A percentile compares a stretch with the other conserved stretches of the same genome.
These are phyloP conservation scores for Russula brevipes DNA, from an alignment of 768 basidiomycete species.

Conservation along the genomic window DNA sequence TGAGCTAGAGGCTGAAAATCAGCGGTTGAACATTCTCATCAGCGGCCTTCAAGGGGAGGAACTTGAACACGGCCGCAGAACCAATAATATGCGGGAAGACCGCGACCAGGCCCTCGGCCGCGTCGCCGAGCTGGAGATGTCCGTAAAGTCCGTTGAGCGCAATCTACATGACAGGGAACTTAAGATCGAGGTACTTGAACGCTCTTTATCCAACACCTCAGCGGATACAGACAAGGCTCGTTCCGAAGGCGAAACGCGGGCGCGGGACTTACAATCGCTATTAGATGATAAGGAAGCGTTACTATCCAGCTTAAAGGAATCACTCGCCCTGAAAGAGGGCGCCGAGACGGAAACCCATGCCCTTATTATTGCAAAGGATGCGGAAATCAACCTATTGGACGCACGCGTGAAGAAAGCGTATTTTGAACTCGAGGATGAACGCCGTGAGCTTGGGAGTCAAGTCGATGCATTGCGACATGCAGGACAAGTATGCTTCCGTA, in stretches of 20 bases:
- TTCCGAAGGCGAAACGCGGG: slow-evolving; percentile 40
- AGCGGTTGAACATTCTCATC: slow-evolving; percentile 38
- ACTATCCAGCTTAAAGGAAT: slow-evolving; percentile 46
- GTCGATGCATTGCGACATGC: slow-evolving; percentile 84
- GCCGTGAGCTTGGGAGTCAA: slow-evolving; percentile 60
- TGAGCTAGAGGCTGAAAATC: slow-evolving; percentile 66
- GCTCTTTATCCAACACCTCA: slow-evolving; percentile 35
- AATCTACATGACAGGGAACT: slow-evolving; percentile 41
- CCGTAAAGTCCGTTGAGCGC: slow-evolving; percentile 40
- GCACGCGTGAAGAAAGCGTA: slow-evolving; percentile 42
- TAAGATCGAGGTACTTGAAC: slow-evolving; percentile 46
- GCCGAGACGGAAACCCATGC: slow-evolving; percentile 47
- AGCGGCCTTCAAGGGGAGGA: slow-evolving; percentile 21
- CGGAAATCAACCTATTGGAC: slow-evolving; percentile 55
- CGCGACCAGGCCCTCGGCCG: slow-evolving; percentile 40
- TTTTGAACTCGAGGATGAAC: slow-evolving; percentile 51
- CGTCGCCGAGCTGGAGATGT: slow-evolving; percentile 41
- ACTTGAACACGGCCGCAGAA: slow-evolving; percentile 18
- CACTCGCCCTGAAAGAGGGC: slow-evolving; percentile 48
- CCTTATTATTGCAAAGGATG: slow-evolving; percentile 50
- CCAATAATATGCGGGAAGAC: slow-evolving; percentile 38
- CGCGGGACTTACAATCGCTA: slow-evolving; percentile 42
- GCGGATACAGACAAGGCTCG: slow-evolving; percentile 45
- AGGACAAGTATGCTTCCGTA: slow-evolving; percentile 61
- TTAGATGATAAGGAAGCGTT: slow-evolving; percentile 43